Evolutionary conservation across 2,329 filamentous ascomycete genomes (phyloP).

Genomic region (Alternaria gaisen): DNA sequence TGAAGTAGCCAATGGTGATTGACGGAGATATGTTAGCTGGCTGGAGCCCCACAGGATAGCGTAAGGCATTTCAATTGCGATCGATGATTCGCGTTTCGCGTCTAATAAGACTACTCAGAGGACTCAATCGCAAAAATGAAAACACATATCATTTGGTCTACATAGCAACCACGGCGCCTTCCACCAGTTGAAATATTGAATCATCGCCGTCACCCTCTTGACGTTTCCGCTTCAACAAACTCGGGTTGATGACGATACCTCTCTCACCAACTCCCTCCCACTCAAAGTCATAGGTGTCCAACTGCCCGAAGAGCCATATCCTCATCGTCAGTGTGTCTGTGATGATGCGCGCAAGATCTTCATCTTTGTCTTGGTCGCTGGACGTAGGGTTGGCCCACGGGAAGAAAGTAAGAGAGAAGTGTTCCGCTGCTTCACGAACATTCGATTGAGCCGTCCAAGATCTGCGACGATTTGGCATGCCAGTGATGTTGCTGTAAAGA

Average conservation of each 20-base stretch:
- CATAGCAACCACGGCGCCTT: constrained; percentile 16
- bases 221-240: constrained; percentile 25
- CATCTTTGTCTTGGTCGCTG: constrained; percentile 40
- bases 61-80: background rate
- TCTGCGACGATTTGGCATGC: constrained; percentile 5
- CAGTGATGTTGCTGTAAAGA: constrained; percentile 30
- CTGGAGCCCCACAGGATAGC: constrained; percentile 2
- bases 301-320: constrained; percentile 44
- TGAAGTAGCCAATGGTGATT: background rate
- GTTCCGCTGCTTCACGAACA: constrained; percentile 46
- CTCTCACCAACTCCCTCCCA: constrained; percentile 38
- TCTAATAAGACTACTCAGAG: background rate
- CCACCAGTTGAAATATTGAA: constrained; percentile 14
- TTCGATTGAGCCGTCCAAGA: constrained; percentile 23
- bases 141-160: background rate
- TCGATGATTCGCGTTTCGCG: background rate
- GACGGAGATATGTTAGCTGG: background rate
- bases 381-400: constrained; percentile 44
- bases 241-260: constrained; percentile 35
- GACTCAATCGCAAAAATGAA: background rate
- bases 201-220: background rate
- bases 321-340: constrained; percentile 34
- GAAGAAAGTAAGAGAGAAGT: constrained; percentile 48
- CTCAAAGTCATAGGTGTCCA: constrained; percentile 34
- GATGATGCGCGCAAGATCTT: constrained; percentile 39